These are phyloP conservation scores for Suillus americanus DNA, from an alignment of 768 basidiomycete genomes.

Conservation along the genomic window DNA sequence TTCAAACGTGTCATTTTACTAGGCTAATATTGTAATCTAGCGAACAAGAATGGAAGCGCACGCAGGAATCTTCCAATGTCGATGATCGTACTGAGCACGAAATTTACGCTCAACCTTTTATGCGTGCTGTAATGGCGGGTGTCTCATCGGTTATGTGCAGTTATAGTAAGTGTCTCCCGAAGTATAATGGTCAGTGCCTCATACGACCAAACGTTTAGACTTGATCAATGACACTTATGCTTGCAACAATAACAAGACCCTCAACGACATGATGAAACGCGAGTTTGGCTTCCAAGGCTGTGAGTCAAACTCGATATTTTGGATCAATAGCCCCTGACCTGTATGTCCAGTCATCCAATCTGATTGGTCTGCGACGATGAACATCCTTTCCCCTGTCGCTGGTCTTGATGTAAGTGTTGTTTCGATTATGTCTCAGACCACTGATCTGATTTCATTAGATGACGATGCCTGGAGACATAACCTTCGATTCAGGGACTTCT, in stretches of 20 bases:
- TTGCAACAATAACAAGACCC: slow-evolving; percentile 59
- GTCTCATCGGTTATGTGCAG: slow-evolving; percentile 70
- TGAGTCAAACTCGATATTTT: slow-evolving; percentile 20
- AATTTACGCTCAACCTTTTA: slow-evolving; percentile 55
- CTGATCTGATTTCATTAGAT: slow-evolving; percentile 40
- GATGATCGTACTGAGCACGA: slow-evolving; percentile 52
- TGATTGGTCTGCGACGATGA: slow-evolving; percentile 65
- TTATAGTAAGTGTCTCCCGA: slow-evolving; percentile 41
- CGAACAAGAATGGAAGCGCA: slow-evolving; percentile 38
- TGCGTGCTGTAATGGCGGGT: slow-evolving; percentile 62
- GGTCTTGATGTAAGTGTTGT: slow-evolving; percentile 55
- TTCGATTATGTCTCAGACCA: not conserved
- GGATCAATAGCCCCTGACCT: not conserved
- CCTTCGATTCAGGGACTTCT: slow-evolving; percentile 32
- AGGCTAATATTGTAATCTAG: slow-evolving; percentile 14
- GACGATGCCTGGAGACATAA: slow-evolving; percentile 72
- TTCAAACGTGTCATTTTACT: not conserved
- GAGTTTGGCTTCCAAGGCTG: slow-evolving; percentile 71
- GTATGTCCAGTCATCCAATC: slow-evolving; percentile 44
- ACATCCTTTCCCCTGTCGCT: slow-evolving; percentile 48
- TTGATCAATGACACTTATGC: slow-evolving; percentile 61
- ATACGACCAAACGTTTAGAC: slow-evolving; percentile 33
- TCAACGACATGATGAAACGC: slow-evolving; percentile 63
- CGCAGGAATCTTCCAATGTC: slow-evolving; percentile 35
- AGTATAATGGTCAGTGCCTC: not conserved